A percentile compares a stretch with the other conserved stretches of the same genome.
Conservation (phyloP, 495 filamentous ascomycete species). For the Neurospora discreta region DNA sequence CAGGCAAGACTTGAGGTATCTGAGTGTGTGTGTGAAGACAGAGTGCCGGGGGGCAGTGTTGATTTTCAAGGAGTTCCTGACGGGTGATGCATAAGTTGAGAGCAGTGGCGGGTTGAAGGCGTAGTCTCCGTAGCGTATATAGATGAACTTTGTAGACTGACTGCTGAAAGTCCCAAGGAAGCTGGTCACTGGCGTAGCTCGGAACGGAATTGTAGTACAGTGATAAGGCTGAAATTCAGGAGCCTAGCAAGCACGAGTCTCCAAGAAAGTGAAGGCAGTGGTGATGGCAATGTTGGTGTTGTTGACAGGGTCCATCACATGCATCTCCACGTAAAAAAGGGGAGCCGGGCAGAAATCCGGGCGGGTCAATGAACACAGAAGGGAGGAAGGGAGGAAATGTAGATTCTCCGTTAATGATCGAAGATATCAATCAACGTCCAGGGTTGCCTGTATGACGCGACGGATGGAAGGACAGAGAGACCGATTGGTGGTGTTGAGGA, state of each 20-base stretch:
- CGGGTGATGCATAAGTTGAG: not conserved
- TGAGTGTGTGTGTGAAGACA: not conserved
- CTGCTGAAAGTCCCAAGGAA: not conserved
- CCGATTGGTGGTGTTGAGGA: not conserved
- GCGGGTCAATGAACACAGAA: not conserved
- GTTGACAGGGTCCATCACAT: not conserved
- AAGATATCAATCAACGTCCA: not conserved
- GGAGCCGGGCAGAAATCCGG: not conserved
- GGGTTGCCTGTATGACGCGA: not conserved
- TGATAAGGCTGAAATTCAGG: not conserved
- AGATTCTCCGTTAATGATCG: not conserved
- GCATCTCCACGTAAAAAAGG: not conserved
- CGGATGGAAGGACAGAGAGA: not conserved
- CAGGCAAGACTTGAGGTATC: not conserved
- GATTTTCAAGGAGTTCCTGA: not conserved
- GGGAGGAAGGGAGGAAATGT: not conserved
- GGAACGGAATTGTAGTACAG: not conserved
- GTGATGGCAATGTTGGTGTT: not conserved
- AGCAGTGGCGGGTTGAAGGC: not conserved
- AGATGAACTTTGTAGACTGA: not conserved
- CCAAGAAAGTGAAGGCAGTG: not conserved
- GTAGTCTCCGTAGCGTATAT: not conserved
- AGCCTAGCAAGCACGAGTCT: not conserved
- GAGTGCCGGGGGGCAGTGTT: not conserved
- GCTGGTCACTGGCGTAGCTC: not conserved